Evolutionary conservation across 768 basidiomycete species (phyloP).

Genomic region (Agaricus sinodeliciosus): DNA sequence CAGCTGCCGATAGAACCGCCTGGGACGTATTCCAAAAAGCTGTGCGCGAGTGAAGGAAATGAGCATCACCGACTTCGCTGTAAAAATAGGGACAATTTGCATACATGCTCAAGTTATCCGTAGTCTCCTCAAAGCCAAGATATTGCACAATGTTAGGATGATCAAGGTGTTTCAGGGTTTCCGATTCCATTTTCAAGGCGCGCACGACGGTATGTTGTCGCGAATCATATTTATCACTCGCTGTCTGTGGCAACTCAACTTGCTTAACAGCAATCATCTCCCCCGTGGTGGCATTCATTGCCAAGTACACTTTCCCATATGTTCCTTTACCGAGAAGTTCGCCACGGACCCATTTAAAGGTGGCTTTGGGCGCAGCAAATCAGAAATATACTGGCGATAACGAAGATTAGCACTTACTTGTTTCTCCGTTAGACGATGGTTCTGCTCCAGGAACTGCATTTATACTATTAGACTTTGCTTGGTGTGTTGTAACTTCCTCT

Average conservation of each 20-base stretch:
- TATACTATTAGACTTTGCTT: constrained; percentile 40
- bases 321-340: constrained; percentile 97
- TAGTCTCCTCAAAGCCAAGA: constrained; percentile 90
- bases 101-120: constrained; percentile 85
- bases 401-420: constrained; percentile 46
- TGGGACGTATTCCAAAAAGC: constrained; percentile 98
- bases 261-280: constrained; percentile 99
- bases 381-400: constrained; percentile 10
- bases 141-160: constrained; percentile 98
- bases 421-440: constrained; percentile 47
- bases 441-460: constrained; percentile 19
- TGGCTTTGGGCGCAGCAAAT: constrained; percentile 40
- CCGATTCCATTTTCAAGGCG: constrained; percentile 91
- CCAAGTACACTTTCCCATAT: constrained; percentile 94
- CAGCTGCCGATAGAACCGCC: constrained; percentile 93
- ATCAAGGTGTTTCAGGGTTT: constrained; percentile 92
- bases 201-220: constrained; percentile 83
- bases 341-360: constrained; percentile 98
- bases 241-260: constrained; percentile 89
- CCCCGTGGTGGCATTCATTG: constrained; percentile 91
- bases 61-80: not conserved
- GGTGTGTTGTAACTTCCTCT: constrained; percentile 85
- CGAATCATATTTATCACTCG: constrained; percentile 85
- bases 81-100: constrained; percentile 19
- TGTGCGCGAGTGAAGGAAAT: constrained; percentile 23